phyloP scores from a whole-genome alignment of 2,329 filamentous ascomycete genomes.

The Cryoendolithus antarcticus region DNA sequence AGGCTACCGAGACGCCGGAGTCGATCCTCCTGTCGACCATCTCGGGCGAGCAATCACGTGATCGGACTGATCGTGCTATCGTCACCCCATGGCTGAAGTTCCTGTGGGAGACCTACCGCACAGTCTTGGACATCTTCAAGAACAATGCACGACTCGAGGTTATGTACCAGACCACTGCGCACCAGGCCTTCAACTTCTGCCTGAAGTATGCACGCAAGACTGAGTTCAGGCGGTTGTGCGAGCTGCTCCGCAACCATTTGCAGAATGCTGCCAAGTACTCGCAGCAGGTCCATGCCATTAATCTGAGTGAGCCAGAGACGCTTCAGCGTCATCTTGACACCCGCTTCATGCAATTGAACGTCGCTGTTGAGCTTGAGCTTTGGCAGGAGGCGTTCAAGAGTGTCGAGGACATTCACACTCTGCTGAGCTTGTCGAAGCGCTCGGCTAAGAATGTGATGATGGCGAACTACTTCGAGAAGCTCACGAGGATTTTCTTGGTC shows the following conservation, averaged over 20 bases:
- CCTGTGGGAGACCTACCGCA: constrained; percentile 97
- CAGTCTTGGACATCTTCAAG: constrained; percentile 93
- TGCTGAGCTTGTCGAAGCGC: constrained; percentile 94
- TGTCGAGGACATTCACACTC: constrained; percentile 95
- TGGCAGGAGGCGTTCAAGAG: constrained; percentile 99
- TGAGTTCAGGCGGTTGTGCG: constrained; percentile 95
- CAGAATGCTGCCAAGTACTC: constrained; percentile 99
- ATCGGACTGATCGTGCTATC: constrained; percentile 94
- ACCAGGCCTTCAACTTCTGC: constrained; percentile 98
- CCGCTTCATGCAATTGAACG: constrained; percentile 95
- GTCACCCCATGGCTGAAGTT: constrained; percentile 99
- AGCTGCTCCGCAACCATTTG: constrained; percentile 94
- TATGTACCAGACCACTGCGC: constrained; percentile 95
- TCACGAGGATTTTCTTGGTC: constrained; percentile 95
- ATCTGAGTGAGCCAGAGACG: constrained; percentile 93
- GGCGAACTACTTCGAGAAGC: constrained; percentile 99
- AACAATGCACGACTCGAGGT: constrained; percentile 97
- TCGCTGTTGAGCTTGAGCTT: constrained; percentile 91
- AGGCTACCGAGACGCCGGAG: constrained; percentile 94
- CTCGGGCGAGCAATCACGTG: constrained; percentile 91
- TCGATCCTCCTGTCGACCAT: constrained; percentile 96
- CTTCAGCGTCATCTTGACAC: constrained; percentile 95
- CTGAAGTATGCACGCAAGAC: constrained; percentile 97
- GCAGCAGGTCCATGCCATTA: constrained; percentile 98
- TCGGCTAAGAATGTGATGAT: constrained; percentile 99